Conservation (phyloP, 129 eudicot genomes). For the Escallonia rubra region DNA sequence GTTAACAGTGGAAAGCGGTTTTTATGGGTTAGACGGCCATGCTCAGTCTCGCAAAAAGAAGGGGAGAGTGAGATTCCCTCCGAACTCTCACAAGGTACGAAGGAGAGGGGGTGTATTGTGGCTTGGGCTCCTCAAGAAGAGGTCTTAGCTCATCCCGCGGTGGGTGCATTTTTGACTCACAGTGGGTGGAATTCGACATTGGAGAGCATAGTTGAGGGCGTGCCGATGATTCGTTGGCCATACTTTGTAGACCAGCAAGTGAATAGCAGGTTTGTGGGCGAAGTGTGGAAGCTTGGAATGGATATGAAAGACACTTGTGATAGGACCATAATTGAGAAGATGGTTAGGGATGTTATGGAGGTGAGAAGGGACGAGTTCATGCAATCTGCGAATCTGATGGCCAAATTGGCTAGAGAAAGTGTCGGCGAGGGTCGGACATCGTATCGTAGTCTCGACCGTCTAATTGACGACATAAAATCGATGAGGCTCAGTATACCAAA, state of each 20-base stretch:
- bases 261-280: constrained; percentile 30
- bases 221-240: constrained; percentile 46
- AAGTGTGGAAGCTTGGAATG: constrained; percentile 22
- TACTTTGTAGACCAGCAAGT: constrained; percentile 26
- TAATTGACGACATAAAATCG: constrained; percentile 10
- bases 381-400: constrained; percentile 12
- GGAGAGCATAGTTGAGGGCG: constrained; percentile 29
- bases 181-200: constrained; percentile 48
- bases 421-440: constrained; percentile 13
- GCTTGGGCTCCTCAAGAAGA: constrained; percentile 46
- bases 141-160: constrained; percentile 30
- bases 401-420: constrained; percentile 6
- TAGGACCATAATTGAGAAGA: constrained; percentile 22
- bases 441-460: constrained; percentile 1
- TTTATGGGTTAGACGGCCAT: constrained; percentile 35
- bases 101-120: constrained; percentile 32
- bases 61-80: constrained; percentile 12
- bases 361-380: constrained; percentile 23
- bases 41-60: constrained; percentile 9
- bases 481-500: no score
- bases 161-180: constrained; percentile 42
- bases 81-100: constrained; percentile 15
- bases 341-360: constrained; percentile 30
- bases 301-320: constrained; percentile 49
- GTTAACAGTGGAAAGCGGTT: constrained; percentile 26